Conservation (phyloP, 805 yeast species). For the Cyberlindnera nakhonratchasimensis region DNA sequence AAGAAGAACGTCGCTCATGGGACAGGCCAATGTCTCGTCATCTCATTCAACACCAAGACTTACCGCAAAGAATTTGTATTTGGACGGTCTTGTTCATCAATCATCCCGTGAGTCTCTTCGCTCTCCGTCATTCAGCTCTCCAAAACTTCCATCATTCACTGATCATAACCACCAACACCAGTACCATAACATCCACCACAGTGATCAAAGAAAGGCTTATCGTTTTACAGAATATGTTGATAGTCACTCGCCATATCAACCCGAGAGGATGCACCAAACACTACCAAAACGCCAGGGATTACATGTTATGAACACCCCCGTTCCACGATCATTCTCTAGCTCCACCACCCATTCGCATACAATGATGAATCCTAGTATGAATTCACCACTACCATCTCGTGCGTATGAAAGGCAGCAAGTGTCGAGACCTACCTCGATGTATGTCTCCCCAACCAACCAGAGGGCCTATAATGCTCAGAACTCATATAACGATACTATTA, state of each 20-base stretch:
- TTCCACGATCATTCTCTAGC: slow-evolving; percentile 19
- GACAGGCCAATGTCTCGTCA: background rate
- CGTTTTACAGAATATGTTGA: background rate
- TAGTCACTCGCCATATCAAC: background rate
- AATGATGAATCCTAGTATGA: background rate
- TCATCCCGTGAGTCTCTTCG: slow-evolving; percentile 7
- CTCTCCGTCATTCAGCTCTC: slow-evolving; percentile 12
- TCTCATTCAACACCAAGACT: background rate
- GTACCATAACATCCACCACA: too few species aligned
- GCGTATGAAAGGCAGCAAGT: background rate
- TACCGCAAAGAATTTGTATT: background rate
- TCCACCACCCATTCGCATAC: background rate
- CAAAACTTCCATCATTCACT: slow-evolving; percentile 10
- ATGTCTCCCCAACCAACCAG: slow-evolving; percentile 4
- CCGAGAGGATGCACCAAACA: background rate
- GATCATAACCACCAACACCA: background rate
- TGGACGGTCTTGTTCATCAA: background rate
- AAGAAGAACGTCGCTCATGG: background rate
- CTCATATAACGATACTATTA: background rate
- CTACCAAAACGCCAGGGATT: slow-evolving; percentile 1
- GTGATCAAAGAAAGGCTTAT: too few species aligned
- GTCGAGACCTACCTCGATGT: slow-evolving; percentile 11
- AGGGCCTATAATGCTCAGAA: too few species aligned
- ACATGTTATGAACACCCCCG: slow-evolving; percentile 11
- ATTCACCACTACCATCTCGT: background rate